Conservation (phyloP, 2,329 filamentous ascomycete species). For the Colletotrichum sansevieriae region DNA sequence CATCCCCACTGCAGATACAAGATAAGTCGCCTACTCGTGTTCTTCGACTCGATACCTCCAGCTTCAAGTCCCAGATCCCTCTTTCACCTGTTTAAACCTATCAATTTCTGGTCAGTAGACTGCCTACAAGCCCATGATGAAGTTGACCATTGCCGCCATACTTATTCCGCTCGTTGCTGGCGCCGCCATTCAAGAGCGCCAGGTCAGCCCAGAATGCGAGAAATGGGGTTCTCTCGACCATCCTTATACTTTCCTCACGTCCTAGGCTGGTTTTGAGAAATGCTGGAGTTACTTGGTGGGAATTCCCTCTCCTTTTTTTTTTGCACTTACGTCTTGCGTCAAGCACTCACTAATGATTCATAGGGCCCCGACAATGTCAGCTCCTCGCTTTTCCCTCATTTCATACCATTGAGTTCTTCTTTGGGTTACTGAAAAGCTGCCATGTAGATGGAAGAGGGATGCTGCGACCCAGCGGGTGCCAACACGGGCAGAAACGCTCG, state of each 20-base stretch:
- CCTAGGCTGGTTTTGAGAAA: neutral
- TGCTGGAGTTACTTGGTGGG: conserved; percentile 13
- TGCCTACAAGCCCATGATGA: neutral
- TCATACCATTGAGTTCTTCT: no score
- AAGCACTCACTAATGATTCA: no score
- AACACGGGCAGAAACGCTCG: conserved; percentile 21
- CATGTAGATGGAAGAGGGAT: conserved; percentile 4
- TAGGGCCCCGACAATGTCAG: no score
- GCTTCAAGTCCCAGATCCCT: neutral
- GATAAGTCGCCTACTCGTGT: neutral
- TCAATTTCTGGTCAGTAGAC: neutral
- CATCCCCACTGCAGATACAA: neutral
- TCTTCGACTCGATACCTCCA: neutral
- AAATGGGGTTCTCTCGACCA: conserved; percentile 7
- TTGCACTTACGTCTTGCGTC: no score
- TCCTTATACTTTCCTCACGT: neutral
- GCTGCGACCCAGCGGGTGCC: conserved; percentile 8
- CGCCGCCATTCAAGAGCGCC: conserved; percentile 20
- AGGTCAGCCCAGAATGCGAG: conserved; percentile 20
- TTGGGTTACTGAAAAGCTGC: no score
- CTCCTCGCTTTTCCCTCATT: no score
- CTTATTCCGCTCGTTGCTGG: conserved; percentile 7
- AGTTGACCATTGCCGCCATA: conserved; percentile 4
- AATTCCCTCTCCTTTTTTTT: no score
- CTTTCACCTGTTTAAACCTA: neutral